Evolutionary conservation across 768 basidiomycete species (phyloP).

Genomic region (Boletus huronensis): DNA sequence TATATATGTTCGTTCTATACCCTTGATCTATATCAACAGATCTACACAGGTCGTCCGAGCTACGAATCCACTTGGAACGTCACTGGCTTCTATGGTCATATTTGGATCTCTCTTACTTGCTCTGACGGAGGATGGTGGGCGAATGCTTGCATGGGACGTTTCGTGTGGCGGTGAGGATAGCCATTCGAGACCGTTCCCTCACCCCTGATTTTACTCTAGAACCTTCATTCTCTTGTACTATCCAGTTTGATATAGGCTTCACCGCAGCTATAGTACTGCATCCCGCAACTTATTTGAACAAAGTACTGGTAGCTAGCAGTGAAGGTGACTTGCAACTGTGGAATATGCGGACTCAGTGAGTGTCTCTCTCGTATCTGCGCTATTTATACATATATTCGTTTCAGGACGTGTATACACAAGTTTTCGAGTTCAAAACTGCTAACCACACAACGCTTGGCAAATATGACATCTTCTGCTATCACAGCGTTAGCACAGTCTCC

Average conservation of each 20-base stretch:
- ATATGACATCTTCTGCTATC: slow-evolving; percentile 44
- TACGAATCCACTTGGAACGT: slow-evolving; percentile 60
- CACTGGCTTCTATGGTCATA: slow-evolving; percentile 62
- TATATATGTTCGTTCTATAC: slow-evolving; percentile 25
- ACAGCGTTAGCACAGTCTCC: slow-evolving; percentile 87
- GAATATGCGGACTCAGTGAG: slow-evolving; percentile 85
- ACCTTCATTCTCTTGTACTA: slow-evolving; percentile 41
- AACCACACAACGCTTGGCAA: slow-evolving; percentile 34
- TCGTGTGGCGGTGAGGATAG: slow-evolving; percentile 51
- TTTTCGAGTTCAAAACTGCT: slow-evolving; percentile 59
- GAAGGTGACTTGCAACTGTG: slow-evolving; percentile 88
- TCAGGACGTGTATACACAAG: slow-evolving; percentile 79
- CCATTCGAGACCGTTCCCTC: not conserved
- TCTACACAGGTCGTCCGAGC: slow-evolving; percentile 45
- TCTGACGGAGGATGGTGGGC: slow-evolving; percentile 71
- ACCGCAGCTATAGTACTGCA: slow-evolving; percentile 84
- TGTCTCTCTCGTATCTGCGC: slow-evolving; percentile 1
- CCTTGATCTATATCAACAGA: slow-evolving; percentile 4
- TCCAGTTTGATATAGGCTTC: slow-evolving; percentile 81
- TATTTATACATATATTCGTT: not conserved
- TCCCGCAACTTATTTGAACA: slow-evolving; percentile 96
- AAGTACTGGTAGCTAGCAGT: slow-evolving; percentile 79
- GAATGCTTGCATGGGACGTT: slow-evolving; percentile 76
- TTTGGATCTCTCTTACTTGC: slow-evolving; percentile 82
- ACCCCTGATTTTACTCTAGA: slow-evolving; percentile 17